Evolutionary conservation across 2,329 filamentous ascomycete genomes (phyloP), one percentile per base, ranked within the genome.

Genomic region (Teratosphaeria pseudoeucalypti): DNA sequence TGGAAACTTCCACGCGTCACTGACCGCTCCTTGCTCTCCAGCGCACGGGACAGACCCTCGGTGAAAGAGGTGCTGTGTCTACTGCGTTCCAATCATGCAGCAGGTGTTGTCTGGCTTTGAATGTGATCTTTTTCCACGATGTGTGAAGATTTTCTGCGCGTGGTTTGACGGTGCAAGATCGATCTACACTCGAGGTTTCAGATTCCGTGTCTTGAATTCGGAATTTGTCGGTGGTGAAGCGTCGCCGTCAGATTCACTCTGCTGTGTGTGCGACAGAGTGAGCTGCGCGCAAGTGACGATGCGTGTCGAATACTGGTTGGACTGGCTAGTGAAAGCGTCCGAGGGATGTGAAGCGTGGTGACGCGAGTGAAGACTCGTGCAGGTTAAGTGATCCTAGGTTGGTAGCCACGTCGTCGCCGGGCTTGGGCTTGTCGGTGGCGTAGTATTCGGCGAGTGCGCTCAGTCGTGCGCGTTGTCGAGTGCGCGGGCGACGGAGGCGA

Each of bases 21-120:
- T 26, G 37, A 64, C 62, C 62, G 61, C 58, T 62, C 61, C 61
- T 61, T 60, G 60, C 58, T 52, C 52, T 52, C 52, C 53, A 54
- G 29, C 27, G 43, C 60, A 52, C 55, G 47, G 55, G 49, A 60
- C 34, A 53, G 39, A 58, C n/a, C 55, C 34, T 43, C 58, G 39
- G 19, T 52, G 32, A 47, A 49, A 49, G 39, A 58, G 43, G 27
- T 56, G 43, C 37, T 23, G 56, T 29, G 10, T 39, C 52, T 61
- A 62, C 57, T 55, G 47, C 9, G 39, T 26, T 26, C 56, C 29
- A 57, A 34, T 57, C 61, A 62, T 62, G 61, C 61, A 57, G 34
- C n/a, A 27, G 34, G 53, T 34, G 11, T 37, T 57, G 39, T 23
- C 32, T 49, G 43, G 9, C 43, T 49, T 23, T 34, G 16, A 54